Percentiles rank a stretch among this genome's conserved stretches.
Evolutionary conservation across 2,329 filamentous ascomycete species (phyloP).

Genomic region (Elsinoe australis): DNA sequence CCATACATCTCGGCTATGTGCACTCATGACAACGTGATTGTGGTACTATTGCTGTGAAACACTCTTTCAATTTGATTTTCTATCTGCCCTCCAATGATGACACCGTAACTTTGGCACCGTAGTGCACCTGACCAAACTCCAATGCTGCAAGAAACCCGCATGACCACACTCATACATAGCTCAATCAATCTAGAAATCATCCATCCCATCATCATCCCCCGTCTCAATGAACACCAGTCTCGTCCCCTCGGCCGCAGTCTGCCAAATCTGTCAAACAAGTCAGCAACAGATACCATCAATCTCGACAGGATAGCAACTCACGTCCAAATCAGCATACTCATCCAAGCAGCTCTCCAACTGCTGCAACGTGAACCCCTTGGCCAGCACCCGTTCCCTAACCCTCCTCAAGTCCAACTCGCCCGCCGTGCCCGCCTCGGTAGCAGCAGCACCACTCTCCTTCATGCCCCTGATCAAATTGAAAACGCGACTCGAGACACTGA

Average conservation of each 20-base stretch:
- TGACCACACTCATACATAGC: not conserved
- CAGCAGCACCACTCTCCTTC: constrained; percentile 72
- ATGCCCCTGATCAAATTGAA: constrained; percentile 89
- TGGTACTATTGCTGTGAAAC: too few species aligned
- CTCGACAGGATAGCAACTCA: constrained; percentile 56
- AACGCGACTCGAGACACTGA: constrained; percentile 80
- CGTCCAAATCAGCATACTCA: constrained; percentile 81
- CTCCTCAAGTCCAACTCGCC: constrained; percentile 79
- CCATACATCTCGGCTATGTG: too few species aligned
- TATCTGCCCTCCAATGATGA: too few species aligned
- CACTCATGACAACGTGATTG: too few species aligned
- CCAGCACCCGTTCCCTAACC: constrained; percentile 84
- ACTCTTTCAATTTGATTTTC: too few species aligned
- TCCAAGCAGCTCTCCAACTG: constrained; percentile 81
- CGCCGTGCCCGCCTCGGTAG: constrained; percentile 61
- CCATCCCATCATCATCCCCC: constrained; percentile 38
- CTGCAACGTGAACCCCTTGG: constrained; percentile 93
- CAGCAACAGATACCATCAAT: too few species aligned
- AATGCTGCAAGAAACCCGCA: not conserved
- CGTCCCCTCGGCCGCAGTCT: constrained; percentile 48
- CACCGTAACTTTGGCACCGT: not conserved
- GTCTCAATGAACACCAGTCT: constrained; percentile 49
- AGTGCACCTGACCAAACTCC: not conserved
- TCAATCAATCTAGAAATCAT: constrained; percentile 22
- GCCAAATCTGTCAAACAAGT: constrained; percentile 52